Base-by-base conservation (phyloP, 2,329 filamentous ascomycete species). In the Dothiorella sarmentorum region DNA sequence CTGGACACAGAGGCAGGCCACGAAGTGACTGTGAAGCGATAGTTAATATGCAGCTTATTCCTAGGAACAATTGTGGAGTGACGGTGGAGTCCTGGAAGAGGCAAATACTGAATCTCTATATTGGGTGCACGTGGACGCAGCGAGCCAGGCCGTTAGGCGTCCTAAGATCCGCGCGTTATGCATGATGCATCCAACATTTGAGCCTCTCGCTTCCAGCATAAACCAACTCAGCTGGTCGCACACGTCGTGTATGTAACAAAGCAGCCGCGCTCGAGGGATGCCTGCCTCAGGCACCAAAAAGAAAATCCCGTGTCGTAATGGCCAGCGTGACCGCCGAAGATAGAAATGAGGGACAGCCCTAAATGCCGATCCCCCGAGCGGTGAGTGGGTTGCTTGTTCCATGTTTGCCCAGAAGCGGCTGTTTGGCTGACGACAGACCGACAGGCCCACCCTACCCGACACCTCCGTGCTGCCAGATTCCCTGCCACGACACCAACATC, bases 341-440 rank as follows among this genome's bases (percentile, higher is more conserved):
- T 42, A 53, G 49, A 53, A 53, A 29, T 29, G 18, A 52, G 49
- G 49, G 49, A 53, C 49, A 53, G 49, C 49, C 49, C 49, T 53
- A 53, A n/a, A 18, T 35, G 49, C 49, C 49, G 49, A 53, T 53
- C 49, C 49, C 49, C 49, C 49, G 49, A 53, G 49, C 20, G 42
- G 13, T n/a, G n/a, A n/a, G n/a, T n/a, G n/a, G n/a, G n/a, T n/a
- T n/a, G n/a, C n/a, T n/a, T 24, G 4, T 5, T 24, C 3, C 9
- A 29, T 27, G 49, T 11, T 20, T 15, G 22, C 35, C 49, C 49
- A 53, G 49, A 53, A 53, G 49, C 49, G 35, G 33, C 49, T 22
- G 18, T 22, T 29, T 37, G 45, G 49, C 49, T 40, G 49, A 53
- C 49, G 49, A 29, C 31, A 51, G 31, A 37, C 45, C 31, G 45